A percentile compares a stretch with the other conserved stretches of the same genome.
Evolutionary conservation across 495 filamentous ascomycete genomes (phyloP).

Genomic region (Clavariopsis aquatica): DNA sequence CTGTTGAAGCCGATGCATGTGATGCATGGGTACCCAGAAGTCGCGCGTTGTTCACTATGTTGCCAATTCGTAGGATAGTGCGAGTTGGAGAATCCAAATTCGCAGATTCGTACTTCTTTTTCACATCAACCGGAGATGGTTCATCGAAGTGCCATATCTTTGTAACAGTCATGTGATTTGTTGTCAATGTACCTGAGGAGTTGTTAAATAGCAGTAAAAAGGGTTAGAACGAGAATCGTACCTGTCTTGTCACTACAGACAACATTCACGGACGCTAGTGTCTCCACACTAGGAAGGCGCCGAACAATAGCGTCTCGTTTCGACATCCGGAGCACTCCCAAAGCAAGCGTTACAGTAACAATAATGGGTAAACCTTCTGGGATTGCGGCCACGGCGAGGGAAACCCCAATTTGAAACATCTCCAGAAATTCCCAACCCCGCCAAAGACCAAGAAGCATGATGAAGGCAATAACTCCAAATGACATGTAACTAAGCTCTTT

Average conservation of each 20-base stretch:
- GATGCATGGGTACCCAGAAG: slow-evolving; percentile 61
- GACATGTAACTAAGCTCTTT: slow-evolving; percentile 94
- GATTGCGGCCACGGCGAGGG: slow-evolving; percentile 93
- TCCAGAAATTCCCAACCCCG: slow-evolving; percentile 88
- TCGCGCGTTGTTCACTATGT: slow-evolving; percentile 93
- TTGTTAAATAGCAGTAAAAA: slow-evolving; percentile 8
- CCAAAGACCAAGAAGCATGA: slow-evolving; percentile 82
- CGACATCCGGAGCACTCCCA: slow-evolving; percentile 95
- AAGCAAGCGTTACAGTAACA: slow-evolving; percentile 91
- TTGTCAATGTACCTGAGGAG: slow-evolving; percentile 77
- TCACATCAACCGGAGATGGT: slow-evolving; percentile 68
- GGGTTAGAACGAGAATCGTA: slow-evolving; percentile 35
- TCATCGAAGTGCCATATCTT: slow-evolving; percentile 93
- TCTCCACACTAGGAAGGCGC: slow-evolving; percentile 93
- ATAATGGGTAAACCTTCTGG: slow-evolving; percentile 97
- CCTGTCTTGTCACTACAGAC: slow-evolving; percentile 98
- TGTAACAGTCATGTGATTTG: slow-evolving; percentile 97
- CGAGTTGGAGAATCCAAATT: slow-evolving; percentile 70
- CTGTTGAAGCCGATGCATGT: slow-evolving; percentile 64
- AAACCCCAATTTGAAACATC: slow-evolving; percentile 97
- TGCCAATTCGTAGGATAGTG: slow-evolving; percentile 83
- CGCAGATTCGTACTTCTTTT: slow-evolving; percentile 64
- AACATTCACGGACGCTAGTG: slow-evolving; percentile 95
- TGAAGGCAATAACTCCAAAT: slow-evolving; percentile 90
- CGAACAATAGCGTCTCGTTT: slow-evolving; percentile 90